phyloP scores from a whole-genome alignment of 1,139 yeast species.

The Sugiyamaella sp. region DNA sequence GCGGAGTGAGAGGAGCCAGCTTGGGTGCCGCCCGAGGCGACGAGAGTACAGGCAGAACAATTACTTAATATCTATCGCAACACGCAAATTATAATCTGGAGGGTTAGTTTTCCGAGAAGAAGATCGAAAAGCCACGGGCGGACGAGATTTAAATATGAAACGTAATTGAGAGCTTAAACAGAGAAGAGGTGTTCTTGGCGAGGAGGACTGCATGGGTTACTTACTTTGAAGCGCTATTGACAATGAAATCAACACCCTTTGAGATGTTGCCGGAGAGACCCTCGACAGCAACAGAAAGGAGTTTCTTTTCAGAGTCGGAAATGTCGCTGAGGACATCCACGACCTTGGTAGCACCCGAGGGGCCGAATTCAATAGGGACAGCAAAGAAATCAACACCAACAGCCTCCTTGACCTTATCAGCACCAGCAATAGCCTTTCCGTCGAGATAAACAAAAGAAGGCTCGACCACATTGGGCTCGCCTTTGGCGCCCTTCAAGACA shows the following conservation, averaged over 20 bases:
- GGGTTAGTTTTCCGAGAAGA: not conserved
- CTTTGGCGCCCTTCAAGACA: conserved; percentile 63
- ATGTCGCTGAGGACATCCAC: conserved; percentile 47
- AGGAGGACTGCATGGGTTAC: conserved; percentile 7
- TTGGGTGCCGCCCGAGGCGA: not conserved
- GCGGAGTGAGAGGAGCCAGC: not conserved
- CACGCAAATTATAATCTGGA: not conserved
- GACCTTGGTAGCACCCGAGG: conserved; percentile 76
- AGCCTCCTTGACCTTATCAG: conserved; percentile 41
- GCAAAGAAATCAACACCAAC: conserved; percentile 86
- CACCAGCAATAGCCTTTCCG: conserved; percentile 43
- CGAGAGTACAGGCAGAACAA: no score
- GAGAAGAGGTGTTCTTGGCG: not conserved
- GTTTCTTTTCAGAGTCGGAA: conserved; percentile 49
- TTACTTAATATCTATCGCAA: not conserved
- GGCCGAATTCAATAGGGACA: conserved; percentile 81
- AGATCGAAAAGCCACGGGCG: not conserved
- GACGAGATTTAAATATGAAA: not conserved
- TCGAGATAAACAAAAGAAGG: conserved; percentile 60
- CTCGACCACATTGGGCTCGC: conserved; percentile 71
- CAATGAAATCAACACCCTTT: conserved; percentile 65
- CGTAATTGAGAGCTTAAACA: not conserved
- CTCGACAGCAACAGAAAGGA: conserved; percentile 78
- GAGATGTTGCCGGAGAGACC: conserved; percentile 69
- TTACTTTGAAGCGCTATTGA: conserved; percentile 22